Evolutionary conservation across 768 basidiomycete genomes (phyloP).

Genomic region (Boletus rubescentipes): DNA sequence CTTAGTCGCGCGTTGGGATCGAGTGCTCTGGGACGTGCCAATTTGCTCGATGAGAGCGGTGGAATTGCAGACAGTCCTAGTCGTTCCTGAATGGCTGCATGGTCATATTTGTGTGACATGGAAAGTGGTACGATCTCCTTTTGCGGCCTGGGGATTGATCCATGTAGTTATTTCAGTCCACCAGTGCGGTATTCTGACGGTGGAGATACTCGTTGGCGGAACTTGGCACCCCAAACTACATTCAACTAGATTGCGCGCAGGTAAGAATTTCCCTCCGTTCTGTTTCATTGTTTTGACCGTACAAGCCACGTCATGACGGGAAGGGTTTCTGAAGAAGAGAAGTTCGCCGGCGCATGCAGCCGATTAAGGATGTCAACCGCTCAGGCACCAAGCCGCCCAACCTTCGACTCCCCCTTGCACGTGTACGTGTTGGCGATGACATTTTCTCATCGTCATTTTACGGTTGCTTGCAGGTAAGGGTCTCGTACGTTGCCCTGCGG

Average conservation of each 20-base stretch:
- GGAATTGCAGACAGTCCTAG: background rate
- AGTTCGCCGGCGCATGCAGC: background rate
- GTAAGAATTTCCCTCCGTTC: background rate
- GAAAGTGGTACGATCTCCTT: background rate
- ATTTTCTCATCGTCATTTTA: background rate
- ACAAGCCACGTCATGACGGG: background rate
- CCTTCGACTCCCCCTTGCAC: background rate
- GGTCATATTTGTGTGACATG: background rate
- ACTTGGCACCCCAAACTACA: background rate
- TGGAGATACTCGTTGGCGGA: too few species aligned
- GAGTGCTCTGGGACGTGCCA: background rate
- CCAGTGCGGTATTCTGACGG: background rate
- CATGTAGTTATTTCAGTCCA: background rate
- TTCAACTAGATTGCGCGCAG: background rate
- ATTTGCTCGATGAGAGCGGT: background rate
- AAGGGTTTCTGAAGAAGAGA: background rate
- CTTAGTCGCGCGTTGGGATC: background rate
- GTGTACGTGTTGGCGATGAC: background rate
- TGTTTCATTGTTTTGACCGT: background rate
- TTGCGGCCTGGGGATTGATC: background rate
- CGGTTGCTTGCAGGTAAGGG: background rate
- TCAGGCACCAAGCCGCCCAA: background rate
- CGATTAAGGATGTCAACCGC: background rate
- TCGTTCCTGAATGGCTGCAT: background rate
- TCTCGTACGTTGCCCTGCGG: background rate